These are phyloP conservation scores for Wickerhamomyces tratensis DNA, from an alignment of 805 yeast species.

Conservation along the genomic window DNA sequence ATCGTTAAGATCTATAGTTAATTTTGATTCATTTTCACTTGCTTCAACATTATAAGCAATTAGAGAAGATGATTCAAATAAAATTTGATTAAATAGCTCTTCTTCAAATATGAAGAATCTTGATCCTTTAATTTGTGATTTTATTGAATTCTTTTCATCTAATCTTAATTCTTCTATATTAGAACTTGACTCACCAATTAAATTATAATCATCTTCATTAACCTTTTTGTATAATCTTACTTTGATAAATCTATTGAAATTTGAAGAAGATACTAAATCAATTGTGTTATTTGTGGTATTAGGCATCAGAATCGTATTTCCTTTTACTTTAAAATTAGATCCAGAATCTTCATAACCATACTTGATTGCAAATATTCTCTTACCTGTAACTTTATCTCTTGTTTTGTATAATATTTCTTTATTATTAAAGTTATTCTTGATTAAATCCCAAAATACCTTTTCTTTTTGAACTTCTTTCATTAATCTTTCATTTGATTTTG, in stretches of 20 bases:
- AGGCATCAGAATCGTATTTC: conserved; percentile 62
- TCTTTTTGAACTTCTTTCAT: conserved; percentile 51
- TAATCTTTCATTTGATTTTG: conserved; percentile 40
- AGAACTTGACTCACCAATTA: conserved; percentile 46
- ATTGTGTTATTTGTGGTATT: conserved; percentile 24
- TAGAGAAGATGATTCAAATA: conserved; percentile 64
- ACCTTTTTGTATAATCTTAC: conserved; percentile 50
- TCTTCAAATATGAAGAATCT: conserved; percentile 78
- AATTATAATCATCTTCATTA: conserved; percentile 37
- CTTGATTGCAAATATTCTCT: conserved; percentile 60
- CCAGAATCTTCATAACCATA: conserved; percentile 93
- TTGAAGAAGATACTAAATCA: conserved; percentile 27
- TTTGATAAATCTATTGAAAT: conserved; percentile 38
- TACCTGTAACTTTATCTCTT: conserved; percentile 43
- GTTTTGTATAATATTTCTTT: conserved; percentile 64
- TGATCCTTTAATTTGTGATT: conserved; percentile 53
- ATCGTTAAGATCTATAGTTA: conserved; percentile 55
- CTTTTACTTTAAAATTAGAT: conserved; percentile 53
- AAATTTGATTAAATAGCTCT: conserved; percentile 71
- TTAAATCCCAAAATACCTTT: conserved; percentile 53
- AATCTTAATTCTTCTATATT: conserved; percentile 9
- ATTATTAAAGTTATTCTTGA: conserved; percentile 15
- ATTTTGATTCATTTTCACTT: conserved; percentile 45
- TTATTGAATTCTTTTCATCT: conserved; percentile 26
- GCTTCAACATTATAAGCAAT: conserved; percentile 61